Conservation (phyloP, 805 yeast genomes). For the Vanderwaltozyma tropicalis region DNA sequence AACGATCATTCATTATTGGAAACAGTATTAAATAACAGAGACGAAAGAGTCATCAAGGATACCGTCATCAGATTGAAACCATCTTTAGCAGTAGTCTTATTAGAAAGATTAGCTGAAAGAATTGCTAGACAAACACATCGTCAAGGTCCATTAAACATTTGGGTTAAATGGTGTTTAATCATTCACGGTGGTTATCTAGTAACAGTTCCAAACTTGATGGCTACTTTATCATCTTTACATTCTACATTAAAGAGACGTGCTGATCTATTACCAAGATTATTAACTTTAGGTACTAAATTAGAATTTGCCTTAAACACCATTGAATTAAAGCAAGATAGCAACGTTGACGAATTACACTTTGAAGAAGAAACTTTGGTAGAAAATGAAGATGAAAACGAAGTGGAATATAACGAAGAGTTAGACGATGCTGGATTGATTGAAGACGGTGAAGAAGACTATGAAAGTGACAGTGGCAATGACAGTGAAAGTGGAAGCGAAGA, state of each 20-base stretch:
- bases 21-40: conserved; percentile 53
- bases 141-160: conserved; percentile 43
- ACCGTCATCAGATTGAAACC: conserved; percentile 50
- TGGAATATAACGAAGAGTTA: conserved; percentile 65
- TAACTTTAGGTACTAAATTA: conserved; percentile 75
- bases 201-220: conserved; percentile 38
- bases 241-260: conserved; percentile 57
- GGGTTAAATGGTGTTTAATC: conserved; percentile 84
- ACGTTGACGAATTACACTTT: conserved; percentile 28
- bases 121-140: conserved; percentile 49
- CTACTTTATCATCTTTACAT: conserved; percentile 51
- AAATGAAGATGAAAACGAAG: conserved; percentile 31
- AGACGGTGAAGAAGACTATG: conserved; percentile 37
- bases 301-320: conserved; percentile 57
- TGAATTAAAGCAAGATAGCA: conserved; percentile 37
- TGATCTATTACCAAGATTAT: conserved; percentile 55
- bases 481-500: conserved; percentile 15
- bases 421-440: conserved; percentile 38
- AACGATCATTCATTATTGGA: conserved; percentile 82
- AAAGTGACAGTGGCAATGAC: conserved; percentile 28
- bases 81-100: conserved; percentile 41
- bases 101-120: conserved; percentile 50
- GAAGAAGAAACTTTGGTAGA: conserved; percentile 16
- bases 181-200: conserved; percentile 65
- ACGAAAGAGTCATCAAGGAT: conserved; percentile 41